Conservation (phyloP, 2,329 filamentous ascomycete species). For the Neonectria hederae region DNA sequence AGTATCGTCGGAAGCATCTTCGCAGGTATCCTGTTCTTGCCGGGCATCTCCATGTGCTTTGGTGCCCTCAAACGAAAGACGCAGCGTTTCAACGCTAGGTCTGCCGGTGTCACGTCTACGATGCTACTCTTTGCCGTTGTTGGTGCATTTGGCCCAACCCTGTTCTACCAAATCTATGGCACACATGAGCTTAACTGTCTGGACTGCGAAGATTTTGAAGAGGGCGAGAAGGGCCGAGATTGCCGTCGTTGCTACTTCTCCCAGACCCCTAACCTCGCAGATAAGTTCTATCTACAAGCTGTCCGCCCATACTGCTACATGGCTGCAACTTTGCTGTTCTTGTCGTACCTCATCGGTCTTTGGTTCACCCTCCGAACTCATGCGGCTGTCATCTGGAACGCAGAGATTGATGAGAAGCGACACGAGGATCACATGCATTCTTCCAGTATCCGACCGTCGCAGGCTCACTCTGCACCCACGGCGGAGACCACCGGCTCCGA, state of each 20-base stretch:
- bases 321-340: slow-evolving; percentile 83
- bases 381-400: slow-evolving; percentile 96
- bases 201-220: slow-evolving; percentile 62
- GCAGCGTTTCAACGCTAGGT: slow-evolving; percentile 96
- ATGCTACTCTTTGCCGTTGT: slow-evolving; percentile 98
- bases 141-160: slow-evolving; percentile 90
- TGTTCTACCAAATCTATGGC: slow-evolving; percentile 99
- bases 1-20: slow-evolving; percentile 99
- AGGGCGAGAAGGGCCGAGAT: slow-evolving; percentile 65
- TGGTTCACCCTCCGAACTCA: slow-evolving; percentile 97
- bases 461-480: slow-evolving; percentile 46
- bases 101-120: slow-evolving; percentile 94
- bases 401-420: slow-evolving; percentile 81
- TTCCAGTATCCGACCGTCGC: slow-evolving; percentile 47
- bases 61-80: slow-evolving; percentile 98
- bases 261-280: slow-evolving; percentile 82
- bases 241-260: slow-evolving; percentile 95
- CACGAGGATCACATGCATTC: slow-evolving; percentile 61
- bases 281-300: slow-evolving; percentile 89
- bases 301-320: slow-evolving; percentile 95
- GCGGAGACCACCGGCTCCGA: slow-evolving; percentile 66
- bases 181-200: slow-evolving; percentile 94
- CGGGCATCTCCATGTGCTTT: slow-evolving; percentile 97
- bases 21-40: slow-evolving; percentile 92
- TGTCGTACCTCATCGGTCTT: slow-evolving; percentile 92